These are phyloP conservation scores for Lactarius psammicola DNA, from an alignment of 768 basidiomycete species.

Conservation along the genomic window DNA sequence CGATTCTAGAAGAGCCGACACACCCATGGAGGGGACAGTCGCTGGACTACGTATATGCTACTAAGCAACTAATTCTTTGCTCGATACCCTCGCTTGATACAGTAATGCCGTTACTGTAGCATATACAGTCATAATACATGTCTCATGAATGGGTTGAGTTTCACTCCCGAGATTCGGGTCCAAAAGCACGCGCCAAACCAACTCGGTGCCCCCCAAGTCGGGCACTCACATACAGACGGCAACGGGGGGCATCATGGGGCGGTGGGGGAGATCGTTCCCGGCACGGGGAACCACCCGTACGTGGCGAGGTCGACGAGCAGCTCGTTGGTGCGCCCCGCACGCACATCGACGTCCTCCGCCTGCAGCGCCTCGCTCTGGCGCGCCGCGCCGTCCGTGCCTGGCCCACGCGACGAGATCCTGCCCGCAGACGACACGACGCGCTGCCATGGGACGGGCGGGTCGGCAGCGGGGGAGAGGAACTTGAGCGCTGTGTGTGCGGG, in stretches of 20 bases:
- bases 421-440: constrained; percentile 72
- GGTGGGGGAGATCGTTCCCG: not conserved
- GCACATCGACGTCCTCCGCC: constrained; percentile 81
- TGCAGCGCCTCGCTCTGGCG: constrained; percentile 73
- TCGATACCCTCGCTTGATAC: too few relatives aligned
- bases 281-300: constrained; percentile 68
- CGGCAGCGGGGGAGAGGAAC: constrained; percentile 56
- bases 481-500: constrained; percentile 77
- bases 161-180: not conserved
- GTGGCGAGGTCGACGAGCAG: constrained; percentile 53
- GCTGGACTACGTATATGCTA: too few relatives aligned
- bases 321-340: constrained; percentile 51
- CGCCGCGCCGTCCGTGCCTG: constrained; percentile 75
- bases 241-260: not conserved
- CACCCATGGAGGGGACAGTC: too few relatives aligned
- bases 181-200: not conserved
- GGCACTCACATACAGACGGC: not conserved
- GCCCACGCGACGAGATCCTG: constrained; percentile 76
- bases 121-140: too few relatives aligned
- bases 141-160: not conserved
- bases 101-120: too few relatives aligned
- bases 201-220: not conserved
- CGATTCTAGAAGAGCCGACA: too few relatives aligned
- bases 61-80: too few relatives aligned
- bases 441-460: constrained; percentile 78